Base-by-base conservation (phyloP, 768 basidiomycete genomes). In the Psilocybe tampanensis region DNA sequence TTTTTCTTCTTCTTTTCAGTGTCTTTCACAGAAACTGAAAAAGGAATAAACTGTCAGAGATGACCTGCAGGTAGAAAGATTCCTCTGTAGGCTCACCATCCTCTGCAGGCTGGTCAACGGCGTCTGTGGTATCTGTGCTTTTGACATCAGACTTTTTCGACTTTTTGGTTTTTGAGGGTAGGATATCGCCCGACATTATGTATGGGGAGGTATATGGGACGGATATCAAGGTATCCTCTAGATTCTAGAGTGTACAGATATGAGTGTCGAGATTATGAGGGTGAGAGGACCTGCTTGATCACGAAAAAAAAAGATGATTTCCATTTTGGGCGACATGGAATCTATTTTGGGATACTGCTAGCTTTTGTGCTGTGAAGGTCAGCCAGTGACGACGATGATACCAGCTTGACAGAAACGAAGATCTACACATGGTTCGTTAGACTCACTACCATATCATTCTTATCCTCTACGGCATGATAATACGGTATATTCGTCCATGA, bases 171-270 rank as follows among this genome's bases (percentile, higher is more conserved):
- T 57, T 64, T 18, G 41, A 53, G 39, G 11, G 45, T 12, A 48
- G 43, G 39, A 59, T 62, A 60, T 71, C 69, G 29, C 66, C 67
- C 18, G 71, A 71, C 72, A 74, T 74, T 22, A 26, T 47, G 45
- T 42, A 23, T 4, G 29, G 5, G 29, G 9, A 29, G 29, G 29
- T 29, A 4, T 29, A 29, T 29, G 29, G 29, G 51, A 58, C 26
- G 47, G 29, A 32, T 48, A 48, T 48, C 23, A n/a, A n/a, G n/a
- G n/a, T 13, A 39, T 39, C 12, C 13, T 39, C n/a, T 39, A 39
- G 29, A n/a, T n/a, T n/a, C n/a, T n/a, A n/a, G n/a, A n/a, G n/a
- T n/a, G n/a, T n/a, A n/a, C 8, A 18, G 26, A n/a, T n/a, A n/a
- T 24, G 32, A 47, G 47, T 18, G n/a, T 8, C 22, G 26, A 26